Evolutionary conservation across 768 basidiomycete genomes (phyloP).

Genomic region (Clathrus columnatus): DNA sequence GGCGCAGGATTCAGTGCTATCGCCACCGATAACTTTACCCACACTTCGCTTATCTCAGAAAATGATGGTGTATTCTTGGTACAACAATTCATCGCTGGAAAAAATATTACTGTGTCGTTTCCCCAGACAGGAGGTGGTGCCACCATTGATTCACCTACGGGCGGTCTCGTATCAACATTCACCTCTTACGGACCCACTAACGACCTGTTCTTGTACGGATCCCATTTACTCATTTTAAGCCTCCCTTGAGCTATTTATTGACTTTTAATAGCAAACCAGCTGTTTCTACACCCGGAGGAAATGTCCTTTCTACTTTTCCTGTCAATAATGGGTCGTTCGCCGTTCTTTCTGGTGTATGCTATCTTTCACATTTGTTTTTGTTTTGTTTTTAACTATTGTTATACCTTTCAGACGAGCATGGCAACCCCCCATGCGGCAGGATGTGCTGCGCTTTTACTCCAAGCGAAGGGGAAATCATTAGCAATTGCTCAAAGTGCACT

Average conservation of each 20-base stretch:
- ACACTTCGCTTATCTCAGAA: conserved; percentile 46
- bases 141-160: conserved; percentile 39
- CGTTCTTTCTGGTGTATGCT: conserved; percentile 27
- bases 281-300: conserved; percentile 44
- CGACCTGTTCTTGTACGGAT: conserved; percentile 37
- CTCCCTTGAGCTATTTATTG: neutral
- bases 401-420: conserved; percentile 26
- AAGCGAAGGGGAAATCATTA: conserved; percentile 28
- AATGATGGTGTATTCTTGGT: conserved; percentile 50
- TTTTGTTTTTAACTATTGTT: neutral
- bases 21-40: conserved; percentile 35
- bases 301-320: conserved; percentile 40
- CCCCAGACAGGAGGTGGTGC: conserved; percentile 35
- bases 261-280: conserved; percentile 34
- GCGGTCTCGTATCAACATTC: conserved; percentile 51
- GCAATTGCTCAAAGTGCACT: conserved; percentile 26
- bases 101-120: conserved; percentile 35
- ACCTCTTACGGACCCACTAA: conserved; percentile 52
- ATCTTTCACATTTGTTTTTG: neutral
- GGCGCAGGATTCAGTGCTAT: conserved; percentile 39
- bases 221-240: neutral
- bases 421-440: conserved; percentile 38
- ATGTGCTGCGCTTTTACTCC: conserved; percentile 34
- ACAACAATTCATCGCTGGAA: conserved; percentile 38
- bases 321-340: conserved; percentile 31